phyloP scores from a whole-genome alignment of 2,329 filamentous ascomycete genomes.

The Exophiala viscosa region DNA sequence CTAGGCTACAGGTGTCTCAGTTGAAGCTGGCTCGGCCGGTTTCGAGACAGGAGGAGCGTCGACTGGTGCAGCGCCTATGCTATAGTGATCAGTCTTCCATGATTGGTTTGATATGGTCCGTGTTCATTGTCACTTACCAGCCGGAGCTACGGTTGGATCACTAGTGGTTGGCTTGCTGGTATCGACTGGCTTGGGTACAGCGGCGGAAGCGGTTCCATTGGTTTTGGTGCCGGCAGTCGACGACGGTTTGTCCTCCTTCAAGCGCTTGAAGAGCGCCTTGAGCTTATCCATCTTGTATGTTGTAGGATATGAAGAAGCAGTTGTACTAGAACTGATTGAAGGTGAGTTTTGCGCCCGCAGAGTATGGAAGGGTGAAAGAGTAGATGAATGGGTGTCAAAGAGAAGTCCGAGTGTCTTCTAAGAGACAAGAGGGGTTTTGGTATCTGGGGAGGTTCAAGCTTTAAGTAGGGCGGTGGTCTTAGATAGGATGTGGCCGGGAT shows the following conservation, averaged over 20 bases:
- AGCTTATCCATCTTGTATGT: slow-evolving; percentile 28
- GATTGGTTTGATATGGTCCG: neutral
- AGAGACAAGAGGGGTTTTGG: slow-evolving; percentile 13
- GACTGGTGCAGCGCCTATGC: slow-evolving; percentile 20
- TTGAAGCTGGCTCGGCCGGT: slow-evolving; percentile 21
- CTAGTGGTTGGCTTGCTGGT: slow-evolving; percentile 20
- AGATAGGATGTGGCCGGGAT: slow-evolving; percentile 15
- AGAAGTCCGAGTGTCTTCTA: neutral
- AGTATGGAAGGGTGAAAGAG: too few relatives aligned
- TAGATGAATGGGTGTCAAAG: too few relatives aligned
- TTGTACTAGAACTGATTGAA: slow-evolving; percentile 14
- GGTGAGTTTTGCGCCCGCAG: neutral
- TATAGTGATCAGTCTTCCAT: neutral
- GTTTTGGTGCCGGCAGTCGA: slow-evolving; percentile 20
- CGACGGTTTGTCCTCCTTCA: slow-evolving; percentile 17
- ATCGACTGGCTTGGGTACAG: slow-evolving; percentile 19
- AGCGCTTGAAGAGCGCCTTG: slow-evolving; percentile 28
- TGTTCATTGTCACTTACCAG: slow-evolving; percentile 19
- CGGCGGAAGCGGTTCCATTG: slow-evolving; percentile 12
- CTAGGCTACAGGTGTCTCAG: slow-evolving; percentile 8
- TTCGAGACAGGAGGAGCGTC: slow-evolving; percentile 10
- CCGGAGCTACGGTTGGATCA: slow-evolving; percentile 21
- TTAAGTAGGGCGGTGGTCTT: slow-evolving; percentile 18
- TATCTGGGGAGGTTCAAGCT: slow-evolving; percentile 7
- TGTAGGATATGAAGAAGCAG: slow-evolving; percentile 17